Evolutionary conservation across 1,139 yeast genomes (phyloP), one percentile per base, ranked within the genome.

Genomic region (Pneumocystis sp.): DNA sequence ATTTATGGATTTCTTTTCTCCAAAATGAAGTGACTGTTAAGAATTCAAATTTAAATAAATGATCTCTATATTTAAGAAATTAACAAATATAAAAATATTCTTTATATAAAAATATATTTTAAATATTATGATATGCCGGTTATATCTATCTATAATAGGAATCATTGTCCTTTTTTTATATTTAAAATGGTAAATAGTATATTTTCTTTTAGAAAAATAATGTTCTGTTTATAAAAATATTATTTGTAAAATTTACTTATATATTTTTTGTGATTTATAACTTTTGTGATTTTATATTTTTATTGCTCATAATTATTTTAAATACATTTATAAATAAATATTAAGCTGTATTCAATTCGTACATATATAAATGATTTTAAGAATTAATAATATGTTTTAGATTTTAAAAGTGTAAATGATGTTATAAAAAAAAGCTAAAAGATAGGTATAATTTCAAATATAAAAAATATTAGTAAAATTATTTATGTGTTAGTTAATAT

Each of bases 1-100:
- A 67, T 56, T 59, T 68, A 35, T 68, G 70, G 70, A 68, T 68
- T 40, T 65, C 67, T 12, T 68, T 68, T 39, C 59, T 68, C 59
- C 65, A 68, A 62, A 40, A 66, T 21, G 69, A 68, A 57, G 63
- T 69, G 6, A 61, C 61, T 44, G 15, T 10, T 50, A 25, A 25
- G 21, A 25, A 44, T 44, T 8, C 56, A 1, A 7, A 50, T 2
- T 50, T 50, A 25, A 50, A 50, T 29, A 19, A 50, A 50, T 50
- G 31, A 25, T 25, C 21, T 40, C 17, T 40, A 40, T 40, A 40
- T 17, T 40, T 17, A 15, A 40, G 17, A 40, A 40, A 40, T 17
- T 40, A 15, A 17, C 17, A 40, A 15, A 40, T 40, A 40, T 7
- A 40, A 12, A 37, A 37, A 40, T 40, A 40, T 17, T 40, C 1